Evolutionary conservation across 2,329 filamentous ascomycete genomes (phyloP).

Genomic region (Cercospora berteroae): DNA sequence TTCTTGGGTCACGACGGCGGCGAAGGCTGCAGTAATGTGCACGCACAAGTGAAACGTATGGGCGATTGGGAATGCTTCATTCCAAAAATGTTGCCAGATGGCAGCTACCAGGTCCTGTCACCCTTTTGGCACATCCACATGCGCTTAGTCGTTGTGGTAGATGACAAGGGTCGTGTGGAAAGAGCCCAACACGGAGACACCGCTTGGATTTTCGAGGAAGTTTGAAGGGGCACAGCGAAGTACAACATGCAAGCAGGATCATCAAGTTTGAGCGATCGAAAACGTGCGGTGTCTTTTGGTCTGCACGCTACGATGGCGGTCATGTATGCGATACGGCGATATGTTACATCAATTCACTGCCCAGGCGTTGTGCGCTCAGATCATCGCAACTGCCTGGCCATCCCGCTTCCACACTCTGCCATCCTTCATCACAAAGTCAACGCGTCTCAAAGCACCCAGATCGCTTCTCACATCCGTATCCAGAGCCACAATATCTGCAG

Average conservation of each 20-base stretch:
- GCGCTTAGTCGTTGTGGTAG: neutral
- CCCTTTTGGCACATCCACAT: neutral
- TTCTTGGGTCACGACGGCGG: neutral
- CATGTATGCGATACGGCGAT: too few species aligned
- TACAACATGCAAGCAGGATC: too few species aligned
- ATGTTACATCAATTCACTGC: too few species aligned
- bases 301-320: too few species aligned
- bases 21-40: neutral
- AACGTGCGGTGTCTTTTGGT: too few species aligned
- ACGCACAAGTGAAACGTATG: neutral
- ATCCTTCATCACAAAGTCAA: constrained; percentile 60
- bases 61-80: neutral
- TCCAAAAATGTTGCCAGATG: neutral
- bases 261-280: too few species aligned
- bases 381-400: constrained; percentile 29
- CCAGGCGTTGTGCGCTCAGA: too few species aligned
- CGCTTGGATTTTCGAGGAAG: neutral
- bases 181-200: neutral
- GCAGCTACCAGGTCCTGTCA: neutral
- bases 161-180: neutral
- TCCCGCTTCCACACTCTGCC: constrained; percentile 50
- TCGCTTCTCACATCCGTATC: constrained; percentile 47
- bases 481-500: constrained; percentile 55
- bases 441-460: constrained; percentile 45
- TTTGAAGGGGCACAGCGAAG: neutral